Base-by-base conservation (phyloP, 495 filamentous ascomycete genomes). In the Aspergillus nanangensis region DNA sequence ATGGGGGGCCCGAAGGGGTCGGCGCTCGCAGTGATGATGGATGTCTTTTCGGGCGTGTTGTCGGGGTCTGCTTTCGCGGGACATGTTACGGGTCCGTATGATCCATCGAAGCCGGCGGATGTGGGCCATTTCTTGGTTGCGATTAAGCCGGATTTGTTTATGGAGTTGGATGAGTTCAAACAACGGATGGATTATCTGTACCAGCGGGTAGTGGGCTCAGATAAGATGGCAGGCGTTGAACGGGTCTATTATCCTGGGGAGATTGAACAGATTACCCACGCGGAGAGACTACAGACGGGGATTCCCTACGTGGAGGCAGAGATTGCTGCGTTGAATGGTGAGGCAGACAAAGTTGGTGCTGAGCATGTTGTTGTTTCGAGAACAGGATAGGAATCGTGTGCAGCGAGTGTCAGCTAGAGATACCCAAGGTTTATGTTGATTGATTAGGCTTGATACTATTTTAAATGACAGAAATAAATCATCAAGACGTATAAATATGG, bases 1-100 rank as follows among this genome's bases (percentile, higher is more conserved):
- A 88, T 90, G 82, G 86, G 84, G 0, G 86, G 86, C 1, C 84
- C 84, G 0, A 90, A 90, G 61, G 86, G 86, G 4, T 81, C 77
- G 14, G 86, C 78, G 4, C 51, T 90, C 34, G 67, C 82, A 0
- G 75, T 90, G 29, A 89, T 90, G 86, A 89, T 89, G 86, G 86
- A 90, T 66, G 83, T 90, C 3, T 89, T 90, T 48, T 87, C 84
- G 5, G 86, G 86, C 1, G 86, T 88, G 4, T 59, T 90, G 8
- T 82, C 79, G 2, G 86, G 83, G 24, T 67, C 77, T 27, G 84
- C 83, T 0, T 87, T 88, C 66, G 86, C 84, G 0, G 86, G 86
- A 0, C 68, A 81, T 49, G 86, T 90, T 9, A 82, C 78, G 0
- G 76, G 75, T 23, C 86, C 86, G 0, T 89, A 89, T 67, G 85